Conservation (phyloP, 768 basidiomycete genomes). For the Mycena capillaripes region DNA sequence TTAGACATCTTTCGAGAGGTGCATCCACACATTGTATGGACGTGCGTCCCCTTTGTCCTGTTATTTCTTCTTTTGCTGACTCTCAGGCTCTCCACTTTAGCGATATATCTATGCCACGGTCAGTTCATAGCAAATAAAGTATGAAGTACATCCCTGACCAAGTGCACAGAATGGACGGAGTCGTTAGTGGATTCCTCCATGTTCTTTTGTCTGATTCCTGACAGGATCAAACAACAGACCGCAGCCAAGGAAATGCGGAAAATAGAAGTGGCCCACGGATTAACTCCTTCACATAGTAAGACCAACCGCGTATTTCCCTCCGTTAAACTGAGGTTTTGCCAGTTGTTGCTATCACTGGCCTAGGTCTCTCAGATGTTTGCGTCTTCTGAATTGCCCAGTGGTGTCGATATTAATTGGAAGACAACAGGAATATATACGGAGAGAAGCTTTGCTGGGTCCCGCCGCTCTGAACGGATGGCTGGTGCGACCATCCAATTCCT, state of each 20-base stretch:
- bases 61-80: neutral
- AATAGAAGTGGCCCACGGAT: slow-evolving; percentile 26
- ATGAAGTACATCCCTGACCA: neutral
- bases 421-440: slow-evolving; percentile 24
- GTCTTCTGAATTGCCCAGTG: too few relatives aligned
- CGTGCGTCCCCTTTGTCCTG: slow-evolving; percentile 1
- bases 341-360: slow-evolving; percentile 34
- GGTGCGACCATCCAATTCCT: neutral
- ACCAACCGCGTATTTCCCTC: too few relatives aligned
- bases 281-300: slow-evolving; percentile 23
- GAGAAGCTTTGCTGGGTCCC: slow-evolving; percentile 20
- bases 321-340: neutral
- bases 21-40: slow-evolving; percentile 32
- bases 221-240: slow-evolving; percentile 5
- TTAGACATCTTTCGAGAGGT: slow-evolving; percentile 23
- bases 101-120: slow-evolving; percentile 35
- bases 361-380: slow-evolving; percentile 28
- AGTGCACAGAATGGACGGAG: slow-evolving; percentile 28
- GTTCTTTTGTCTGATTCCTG: neutral
- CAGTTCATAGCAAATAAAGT: neutral
- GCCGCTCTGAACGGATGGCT: slow-evolving; percentile 34
- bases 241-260: slow-evolving; percentile 30
- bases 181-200: slow-evolving; percentile 6
- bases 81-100: neutral
- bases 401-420: too few relatives aligned